A percentile compares a stretch with the other conserved stretches of the same genome.
Evolutionary conservation across 2,329 filamentous ascomycete genomes (phyloP).

Genomic region (Onygenales sp.): DNA sequence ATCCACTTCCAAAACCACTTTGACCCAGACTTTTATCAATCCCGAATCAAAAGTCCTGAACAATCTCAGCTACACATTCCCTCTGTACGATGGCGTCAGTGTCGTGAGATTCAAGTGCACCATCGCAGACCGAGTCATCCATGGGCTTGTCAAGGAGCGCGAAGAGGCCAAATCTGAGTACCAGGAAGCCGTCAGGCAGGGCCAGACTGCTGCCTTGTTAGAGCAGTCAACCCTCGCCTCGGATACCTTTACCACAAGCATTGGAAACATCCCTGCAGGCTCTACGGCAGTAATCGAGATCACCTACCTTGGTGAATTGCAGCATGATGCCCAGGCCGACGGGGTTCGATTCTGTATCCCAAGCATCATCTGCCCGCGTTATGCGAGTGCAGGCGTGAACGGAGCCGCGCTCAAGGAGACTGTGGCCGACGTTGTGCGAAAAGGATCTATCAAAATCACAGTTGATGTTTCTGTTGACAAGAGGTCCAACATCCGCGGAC

Average conservation of each 20-base stretch:
- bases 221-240: constrained; percentile 51
- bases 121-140: constrained; percentile 46
- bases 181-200: constrained; percentile 46
- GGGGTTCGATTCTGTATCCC: constrained; percentile 62
- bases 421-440: constrained; percentile 12
- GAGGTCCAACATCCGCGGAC: constrained; percentile 47
- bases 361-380: constrained; percentile 57
- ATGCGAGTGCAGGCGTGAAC: constrained; percentile 34
- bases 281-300: constrained; percentile 52
- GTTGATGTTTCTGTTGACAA: constrained; percentile 52
- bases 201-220: constrained; percentile 56
- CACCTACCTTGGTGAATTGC: constrained; percentile 60
- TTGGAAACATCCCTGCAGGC: constrained; percentile 57
- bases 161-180: constrained; percentile 52
- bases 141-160: constrained; percentile 58
- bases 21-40: constrained; percentile 55
- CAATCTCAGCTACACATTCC: constrained; percentile 58
- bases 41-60: constrained; percentile 38
- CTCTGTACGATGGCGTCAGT: constrained; percentile 62
- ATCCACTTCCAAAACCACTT: constrained; percentile 41
- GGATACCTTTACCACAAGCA: constrained; percentile 58
- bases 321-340: constrained; percentile 60
- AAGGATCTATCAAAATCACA: constrained; percentile 43
- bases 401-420: constrained; percentile 5
- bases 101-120: constrained; percentile 59